Conservation (phyloP, 2,329 filamentous ascomycete genomes). For the Orbilia blumenaviensis region DNA sequence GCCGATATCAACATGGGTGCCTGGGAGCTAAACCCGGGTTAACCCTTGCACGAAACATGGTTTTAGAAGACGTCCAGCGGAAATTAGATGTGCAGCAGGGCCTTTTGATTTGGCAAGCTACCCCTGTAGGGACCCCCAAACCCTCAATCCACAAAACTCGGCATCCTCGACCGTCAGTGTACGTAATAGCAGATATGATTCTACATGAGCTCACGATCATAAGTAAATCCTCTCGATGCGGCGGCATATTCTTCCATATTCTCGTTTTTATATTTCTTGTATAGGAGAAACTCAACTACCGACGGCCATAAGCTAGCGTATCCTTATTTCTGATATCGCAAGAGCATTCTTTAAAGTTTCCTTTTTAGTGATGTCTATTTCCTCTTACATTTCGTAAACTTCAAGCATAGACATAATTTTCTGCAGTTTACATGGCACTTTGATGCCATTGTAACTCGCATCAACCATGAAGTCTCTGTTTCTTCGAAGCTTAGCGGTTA, state of each 20-base stretch:
- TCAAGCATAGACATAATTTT: slow-evolving; percentile 17
- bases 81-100: slow-evolving; percentile 36
- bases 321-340: slow-evolving; percentile 20
- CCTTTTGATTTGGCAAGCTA: slow-evolving; percentile 23
- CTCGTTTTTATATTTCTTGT: slow-evolving; percentile 11
- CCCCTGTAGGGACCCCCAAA: neutral
- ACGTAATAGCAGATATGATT: slow-evolving; percentile 18
- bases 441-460: slow-evolving; percentile 32
- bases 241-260: neutral
- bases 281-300: slow-evolving; percentile 4
- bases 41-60: slow-evolving; percentile 12
- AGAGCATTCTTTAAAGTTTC: slow-evolving; percentile 11
- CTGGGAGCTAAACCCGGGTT: neutral
- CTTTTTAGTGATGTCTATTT: slow-evolving; percentile 15
- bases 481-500: slow-evolving; percentile 37
- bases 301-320: slow-evolving; percentile 8
- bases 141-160: neutral
- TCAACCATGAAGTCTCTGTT: slow-evolving; percentile 35
- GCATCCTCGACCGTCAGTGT: neutral
- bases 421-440: slow-evolving; percentile 24
- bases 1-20: slow-evolving; percentile 4
- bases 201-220: slow-evolving; percentile 22
- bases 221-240: slow-evolving; percentile 11
- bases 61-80: slow-evolving; percentile 11
- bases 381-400: slow-evolving; percentile 14